A percentile compares a stretch with the other conserved stretches of the same genome.
Conservation (phyloP, 331 rosid genomes). For the Pyracantha coccinea region DNA sequence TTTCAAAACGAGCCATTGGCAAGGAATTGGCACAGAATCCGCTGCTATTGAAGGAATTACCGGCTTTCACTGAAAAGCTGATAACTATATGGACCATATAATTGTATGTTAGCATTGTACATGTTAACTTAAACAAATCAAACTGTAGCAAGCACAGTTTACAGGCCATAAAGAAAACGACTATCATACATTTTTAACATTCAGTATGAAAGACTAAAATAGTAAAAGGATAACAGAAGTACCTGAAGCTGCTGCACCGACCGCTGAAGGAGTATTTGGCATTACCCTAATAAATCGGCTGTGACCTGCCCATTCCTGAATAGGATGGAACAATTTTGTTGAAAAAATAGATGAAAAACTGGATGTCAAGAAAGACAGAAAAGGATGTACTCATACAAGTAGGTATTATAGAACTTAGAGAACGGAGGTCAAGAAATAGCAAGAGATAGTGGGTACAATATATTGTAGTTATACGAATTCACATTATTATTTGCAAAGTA, state of each 20-base stretch:
- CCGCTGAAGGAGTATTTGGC: slow-evolving; percentile 92
- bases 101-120: too few relatives aligned
- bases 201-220: background rate
- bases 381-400: background rate
- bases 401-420: background rate
- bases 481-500: background rate
- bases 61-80: too few relatives aligned
- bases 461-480: background rate
- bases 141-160: background rate
- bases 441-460: background rate
- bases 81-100: too few relatives aligned
- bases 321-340: background rate
- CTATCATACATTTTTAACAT: background rate
- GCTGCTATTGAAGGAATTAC: too few relatives aligned
- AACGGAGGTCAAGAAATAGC: background rate
- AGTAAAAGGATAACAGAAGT: background rate
- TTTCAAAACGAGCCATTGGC: too few relatives aligned
- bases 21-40: too few relatives aligned
- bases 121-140: too few relatives aligned
- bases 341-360: background rate
- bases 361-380: background rate
- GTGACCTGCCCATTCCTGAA: slow-evolving; percentile 82
- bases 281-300: slow-evolving; percentile 74
- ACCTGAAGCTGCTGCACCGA: slow-evolving; percentile 92
- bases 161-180: too few relatives aligned